Conservation (phyloP, 306 rosid genomes). For the Rosa chinensis region DNA sequence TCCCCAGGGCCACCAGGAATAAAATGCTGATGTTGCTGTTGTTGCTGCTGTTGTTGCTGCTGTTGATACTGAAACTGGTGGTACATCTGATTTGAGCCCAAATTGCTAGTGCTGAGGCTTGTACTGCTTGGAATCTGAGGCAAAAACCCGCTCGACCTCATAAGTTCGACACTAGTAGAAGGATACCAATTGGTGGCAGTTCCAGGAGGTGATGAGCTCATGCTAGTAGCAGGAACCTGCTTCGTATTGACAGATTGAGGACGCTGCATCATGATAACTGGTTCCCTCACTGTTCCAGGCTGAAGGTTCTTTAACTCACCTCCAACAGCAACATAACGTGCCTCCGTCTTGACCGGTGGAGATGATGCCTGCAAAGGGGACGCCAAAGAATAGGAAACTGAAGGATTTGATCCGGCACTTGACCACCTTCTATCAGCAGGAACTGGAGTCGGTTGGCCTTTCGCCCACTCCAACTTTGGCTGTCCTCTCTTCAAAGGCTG, state of each 20-base stretch:
- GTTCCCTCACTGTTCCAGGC: conserved; percentile 70
- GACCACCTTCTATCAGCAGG: conserved; percentile 76
- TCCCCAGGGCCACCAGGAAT: conserved; percentile 56
- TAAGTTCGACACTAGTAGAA: conserved; percentile 45
- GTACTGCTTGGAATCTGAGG: conserved; percentile 57
- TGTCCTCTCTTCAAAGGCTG: conserved; percentile 70
- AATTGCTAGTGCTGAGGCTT: conserved; percentile 57
- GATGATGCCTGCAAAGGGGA: conserved; percentile 60
- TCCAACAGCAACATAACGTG: conserved; percentile 57
- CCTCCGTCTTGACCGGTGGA: conserved; percentile 61
- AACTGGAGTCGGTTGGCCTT: conserved; percentile 52
- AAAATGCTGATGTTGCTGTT: conserved; percentile 42
- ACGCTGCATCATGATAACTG: conserved; percentile 71
- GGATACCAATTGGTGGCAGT: conserved; percentile 67
- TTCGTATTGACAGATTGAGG: conserved; percentile 67
- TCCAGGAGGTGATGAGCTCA: conserved; percentile 82
- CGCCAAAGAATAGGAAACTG: conserved; percentile 63
- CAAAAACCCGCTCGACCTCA: conserved; percentile 61
- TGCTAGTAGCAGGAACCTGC: conserved; percentile 58
- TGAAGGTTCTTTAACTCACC: conserved; percentile 65
- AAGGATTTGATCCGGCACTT: conserved; percentile 52
- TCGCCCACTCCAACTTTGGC: conserved; percentile 78
- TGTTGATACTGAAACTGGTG: conserved; percentile 77
- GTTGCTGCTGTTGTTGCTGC: conserved; percentile 53
- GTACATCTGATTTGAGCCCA: conserved; percentile 65